These are phyloP conservation scores for Xerocomus potaroensis DNA, from an alignment of 768 basidiomycete species.

Conservation along the genomic window DNA sequence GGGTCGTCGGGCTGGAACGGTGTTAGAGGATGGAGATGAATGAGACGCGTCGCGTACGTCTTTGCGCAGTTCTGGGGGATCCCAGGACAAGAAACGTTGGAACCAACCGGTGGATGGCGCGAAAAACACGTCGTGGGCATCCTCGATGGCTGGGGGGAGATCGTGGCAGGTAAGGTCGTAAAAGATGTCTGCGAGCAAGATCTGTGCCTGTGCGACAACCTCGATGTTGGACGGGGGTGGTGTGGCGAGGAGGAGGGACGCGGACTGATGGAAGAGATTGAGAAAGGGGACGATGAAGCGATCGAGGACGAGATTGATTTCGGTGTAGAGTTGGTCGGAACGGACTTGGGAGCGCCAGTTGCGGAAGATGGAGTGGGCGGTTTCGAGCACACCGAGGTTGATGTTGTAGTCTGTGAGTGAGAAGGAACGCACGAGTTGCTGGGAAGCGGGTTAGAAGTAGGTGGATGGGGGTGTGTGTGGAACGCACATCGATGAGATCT, in stretches of 20 bases:
- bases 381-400: slow-evolving; percentile 88
- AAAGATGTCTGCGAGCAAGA: slow-evolving; percentile 80
- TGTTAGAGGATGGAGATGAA: slow-evolving; percentile 5
- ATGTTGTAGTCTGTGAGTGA: slow-evolving; percentile 76
- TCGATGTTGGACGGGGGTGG: slow-evolving; percentile 38
- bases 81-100: slow-evolving; percentile 77
- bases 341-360: slow-evolving; percentile 91
- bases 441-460: slow-evolving; percentile 11
- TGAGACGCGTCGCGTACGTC: slow-evolving; percentile 45
- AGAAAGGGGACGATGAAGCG: slow-evolving; percentile 85
- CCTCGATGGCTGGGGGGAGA: slow-evolving; percentile 91
- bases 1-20: slow-evolving; percentile 66
- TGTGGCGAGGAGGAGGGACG: slow-evolving; percentile 43
- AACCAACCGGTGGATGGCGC: slow-evolving; percentile 65
- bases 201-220: slow-evolving; percentile 67
- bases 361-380: slow-evolving; percentile 93
- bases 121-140: slow-evolving; percentile 81
- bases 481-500: slow-evolving; percentile 82
- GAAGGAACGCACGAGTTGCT: slow-evolving; percentile 89
- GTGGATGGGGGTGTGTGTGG: slow-evolving; percentile 2
- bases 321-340: slow-evolving; percentile 79
- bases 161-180: slow-evolving; percentile 96
- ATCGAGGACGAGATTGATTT: slow-evolving; percentile 86
- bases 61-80: slow-evolving; percentile 59
- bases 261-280: slow-evolving; percentile 71